Evolutionary conservation across 2,329 filamentous ascomycete species (phyloP).

Genomic region (Metarhizium humberi): DNA sequence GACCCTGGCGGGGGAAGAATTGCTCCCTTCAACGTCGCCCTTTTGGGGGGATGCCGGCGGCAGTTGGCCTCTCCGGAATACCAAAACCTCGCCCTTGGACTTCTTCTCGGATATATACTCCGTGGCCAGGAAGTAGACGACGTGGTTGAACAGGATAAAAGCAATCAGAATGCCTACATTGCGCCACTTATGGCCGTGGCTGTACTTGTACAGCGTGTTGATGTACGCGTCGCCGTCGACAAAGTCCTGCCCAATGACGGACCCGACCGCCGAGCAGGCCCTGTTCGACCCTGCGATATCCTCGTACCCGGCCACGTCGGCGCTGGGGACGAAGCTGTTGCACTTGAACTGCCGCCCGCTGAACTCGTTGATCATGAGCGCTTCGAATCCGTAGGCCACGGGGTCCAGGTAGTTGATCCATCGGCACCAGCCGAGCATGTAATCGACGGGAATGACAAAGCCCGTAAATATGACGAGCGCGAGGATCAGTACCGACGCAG

Average conservation of each 20-base stretch:
- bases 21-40: too few species aligned
- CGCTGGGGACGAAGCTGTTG: too few species aligned
- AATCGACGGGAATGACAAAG: constrained; percentile 52
- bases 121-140: too few species aligned
- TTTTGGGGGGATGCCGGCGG: too few species aligned
- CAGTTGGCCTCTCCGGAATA: too few species aligned
- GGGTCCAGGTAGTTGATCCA: constrained; percentile 54
- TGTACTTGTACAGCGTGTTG: constrained; percentile 44
- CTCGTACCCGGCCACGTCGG: too few species aligned
- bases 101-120: too few species aligned
- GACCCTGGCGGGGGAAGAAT: too few species aligned
- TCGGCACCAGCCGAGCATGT: constrained; percentile 79
- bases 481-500: constrained; percentile 50
- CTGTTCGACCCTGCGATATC: too few species aligned
- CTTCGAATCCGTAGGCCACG: constrained; percentile 70
- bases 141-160: too few species aligned
- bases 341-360: constrained; percentile 15
- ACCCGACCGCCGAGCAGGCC: constrained; percentile 37
- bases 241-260: constrained; percentile 36
- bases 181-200: constrained; percentile 22
- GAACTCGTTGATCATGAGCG: constrained; percentile 77
- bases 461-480: constrained; percentile 60
- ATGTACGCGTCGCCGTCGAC: constrained; percentile 54
- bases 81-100: too few species aligned
- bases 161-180: constrained; percentile 34